These are phyloP conservation scores for Fusarium vanettenii DNA, from an alignment of 2,329 filamentous ascomycete species.

Conservation along the genomic window DNA sequence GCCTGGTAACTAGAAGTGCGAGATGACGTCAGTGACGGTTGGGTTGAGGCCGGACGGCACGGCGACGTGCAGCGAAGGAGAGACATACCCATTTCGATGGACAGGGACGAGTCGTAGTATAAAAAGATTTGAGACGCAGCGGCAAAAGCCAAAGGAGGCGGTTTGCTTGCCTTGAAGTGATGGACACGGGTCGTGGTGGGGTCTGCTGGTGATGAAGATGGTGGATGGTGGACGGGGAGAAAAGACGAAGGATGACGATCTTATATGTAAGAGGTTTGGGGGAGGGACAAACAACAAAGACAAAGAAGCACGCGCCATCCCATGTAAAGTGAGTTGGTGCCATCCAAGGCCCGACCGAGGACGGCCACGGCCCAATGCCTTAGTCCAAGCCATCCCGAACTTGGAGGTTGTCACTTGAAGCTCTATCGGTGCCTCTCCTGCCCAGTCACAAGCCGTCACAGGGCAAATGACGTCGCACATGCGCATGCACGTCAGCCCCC, in stretches of 20 bases:
- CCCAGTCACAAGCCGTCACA: slow-evolving; percentile 24
- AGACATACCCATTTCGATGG: slow-evolving; percentile 41
- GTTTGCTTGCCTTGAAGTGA: slow-evolving; percentile 9
- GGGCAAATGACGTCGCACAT: slow-evolving; percentile 42
- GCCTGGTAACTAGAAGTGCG: slow-evolving; percentile 39
- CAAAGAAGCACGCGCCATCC: slow-evolving; percentile 6
- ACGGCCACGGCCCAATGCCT: slow-evolving; percentile 16
- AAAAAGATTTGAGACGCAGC: slow-evolving; percentile 8
- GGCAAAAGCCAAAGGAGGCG: slow-evolving; percentile 15
- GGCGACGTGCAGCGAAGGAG: slow-evolving; percentile 10
- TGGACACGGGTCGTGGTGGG: slow-evolving; percentile 24
- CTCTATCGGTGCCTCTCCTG: neutral
- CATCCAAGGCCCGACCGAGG: slow-evolving; percentile 7
- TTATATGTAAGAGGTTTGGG: slow-evolving; percentile 35
- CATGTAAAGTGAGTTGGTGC: neutral
- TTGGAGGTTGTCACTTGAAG: neutral
- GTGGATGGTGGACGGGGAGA: neutral
- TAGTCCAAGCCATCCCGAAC: slow-evolving; percentile 17
- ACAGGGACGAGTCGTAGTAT: neutral
- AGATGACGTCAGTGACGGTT: slow-evolving; percentile 40
- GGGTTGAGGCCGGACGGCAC: slow-evolving; percentile 12
- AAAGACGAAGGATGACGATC: slow-evolving; percentile 26
- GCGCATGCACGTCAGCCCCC: slow-evolving; percentile 42
- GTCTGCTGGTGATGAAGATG: slow-evolving; percentile 10
- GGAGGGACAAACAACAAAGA: neutral